Conservation (phyloP, 2,329 filamentous ascomycete species). For the Diaporthe batatas region DNA sequence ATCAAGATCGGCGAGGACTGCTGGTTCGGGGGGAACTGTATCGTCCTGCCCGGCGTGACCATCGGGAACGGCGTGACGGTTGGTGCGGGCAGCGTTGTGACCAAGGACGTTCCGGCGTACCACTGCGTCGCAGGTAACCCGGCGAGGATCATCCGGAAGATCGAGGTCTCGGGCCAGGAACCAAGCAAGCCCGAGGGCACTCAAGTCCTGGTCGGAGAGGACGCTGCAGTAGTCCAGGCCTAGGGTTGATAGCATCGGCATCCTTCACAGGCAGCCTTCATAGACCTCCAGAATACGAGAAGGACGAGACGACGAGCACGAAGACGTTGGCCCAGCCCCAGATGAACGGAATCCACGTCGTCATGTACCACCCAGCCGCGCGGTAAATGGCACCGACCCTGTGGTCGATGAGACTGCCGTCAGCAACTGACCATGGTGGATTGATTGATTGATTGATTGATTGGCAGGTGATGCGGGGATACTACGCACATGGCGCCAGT, state of each 20-base stretch:
- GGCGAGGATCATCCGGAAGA: constrained; percentile 67
- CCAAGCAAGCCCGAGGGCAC: background rate
- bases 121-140: constrained; percentile 77
- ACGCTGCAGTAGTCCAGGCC: constrained; percentile 28
- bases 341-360: constrained; percentile 91
- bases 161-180: constrained; percentile 49
- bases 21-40: constrained; percentile 81
- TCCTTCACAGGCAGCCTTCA: constrained; percentile 66
- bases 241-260: background rate
- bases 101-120: constrained; percentile 77
- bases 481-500: constrained; percentile 80
- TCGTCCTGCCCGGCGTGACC: constrained; percentile 80
- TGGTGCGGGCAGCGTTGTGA: constrained; percentile 87
- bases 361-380: constrained; percentile 88
- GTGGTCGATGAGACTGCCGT: constrained; percentile 38
- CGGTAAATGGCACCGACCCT: constrained; percentile 86
- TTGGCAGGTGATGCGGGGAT: background rate
- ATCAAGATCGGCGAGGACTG: constrained; percentile 85
- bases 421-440: background rate
- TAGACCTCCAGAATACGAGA: constrained; percentile 91
- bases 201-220: constrained; percentile 37
- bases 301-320: constrained; percentile 86
- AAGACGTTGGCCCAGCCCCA: constrained; percentile 90
- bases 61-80: constrained; percentile 81
- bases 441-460: background rate